Evolutionary conservation across 352 stramenopile species (phyloP).

Genomic region (Globisporangium cederbergense): DNA sequence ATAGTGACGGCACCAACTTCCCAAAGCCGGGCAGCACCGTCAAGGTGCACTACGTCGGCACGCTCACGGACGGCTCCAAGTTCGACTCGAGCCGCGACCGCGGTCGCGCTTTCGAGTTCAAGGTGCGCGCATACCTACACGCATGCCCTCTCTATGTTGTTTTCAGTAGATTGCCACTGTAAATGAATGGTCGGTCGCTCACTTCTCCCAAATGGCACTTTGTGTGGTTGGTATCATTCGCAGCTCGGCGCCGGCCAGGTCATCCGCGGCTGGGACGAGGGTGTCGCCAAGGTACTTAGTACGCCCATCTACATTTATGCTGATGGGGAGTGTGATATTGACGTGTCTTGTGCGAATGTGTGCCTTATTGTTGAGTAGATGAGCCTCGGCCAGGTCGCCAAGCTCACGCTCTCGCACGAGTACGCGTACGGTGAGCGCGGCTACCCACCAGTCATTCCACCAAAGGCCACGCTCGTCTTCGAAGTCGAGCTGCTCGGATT

Average conservation of each 20-base stretch:
- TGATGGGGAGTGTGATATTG: too few relatives aligned
- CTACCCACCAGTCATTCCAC: slow-evolving; percentile 87
- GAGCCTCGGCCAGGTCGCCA: slow-evolving; percentile 92
- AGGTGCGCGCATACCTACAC: slow-evolving; percentile 18
- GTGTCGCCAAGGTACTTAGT: slow-evolving; percentile 34
- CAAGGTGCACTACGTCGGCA: slow-evolving; percentile 77
- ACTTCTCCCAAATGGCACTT: too few relatives aligned
- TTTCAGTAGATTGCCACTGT: background rate
- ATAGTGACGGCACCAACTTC: slow-evolving; percentile 78
- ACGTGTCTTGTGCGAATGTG: too few relatives aligned
- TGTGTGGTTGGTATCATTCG: background rate
- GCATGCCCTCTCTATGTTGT: background rate
- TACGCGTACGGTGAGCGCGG: slow-evolving; percentile 93
- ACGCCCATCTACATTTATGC: background rate
- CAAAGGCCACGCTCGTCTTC: slow-evolving; percentile 91
- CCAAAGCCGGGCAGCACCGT: slow-evolving; percentile 65
- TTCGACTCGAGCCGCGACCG: slow-evolving; percentile 83
- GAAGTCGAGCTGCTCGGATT: slow-evolving; percentile 91
- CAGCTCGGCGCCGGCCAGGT: slow-evolving; percentile 71
- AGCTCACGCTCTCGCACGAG: slow-evolving; percentile 90
- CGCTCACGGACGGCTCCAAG: slow-evolving; percentile 70
- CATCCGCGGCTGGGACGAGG: slow-evolving; percentile 79
- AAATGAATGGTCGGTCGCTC: background rate
- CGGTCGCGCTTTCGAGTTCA: slow-evolving; percentile 75
- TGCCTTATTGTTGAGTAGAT: slow-evolving; percentile 31